Evolutionary conservation across 257 asterid species (phyloP), one percentile per base, ranked within the genome.

Genomic region (Solanum etuberosum): DNA sequence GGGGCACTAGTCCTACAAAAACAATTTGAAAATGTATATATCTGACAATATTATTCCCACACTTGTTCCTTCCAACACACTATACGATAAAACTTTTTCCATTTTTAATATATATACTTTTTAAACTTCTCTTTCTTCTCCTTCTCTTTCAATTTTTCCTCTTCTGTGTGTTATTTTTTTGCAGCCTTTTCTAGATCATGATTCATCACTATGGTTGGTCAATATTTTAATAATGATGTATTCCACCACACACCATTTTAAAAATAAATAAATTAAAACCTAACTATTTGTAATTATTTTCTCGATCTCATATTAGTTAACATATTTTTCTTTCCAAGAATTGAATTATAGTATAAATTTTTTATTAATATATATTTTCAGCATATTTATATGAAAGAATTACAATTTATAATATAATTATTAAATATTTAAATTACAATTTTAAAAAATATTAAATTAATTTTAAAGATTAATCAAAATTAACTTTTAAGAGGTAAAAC

Each of bases 41-140:
- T 88, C 94, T 93, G 96, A 92, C 98, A 92, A 61, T 57, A 90
- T 89, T 94, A 92, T 93, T 93, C 95, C 91, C 95, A 92, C 91
- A 91, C 94, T 89, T 87, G 93, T 92, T 89, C 87, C 94, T 92
- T 92, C 94, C 96, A 94, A 93, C 74, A 63, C 96, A 90, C 91
- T 93, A 94, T 88, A 92, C 95, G 92, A 89, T 91, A 90, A 87
- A 83, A 86, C n/a, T 16, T 37, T 87, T 84, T 37, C 88, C 86
- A 51, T 88, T 89, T 90, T 86, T 42, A 57, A 83, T 37, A 37
- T 9, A 65, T 46, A 31, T 7, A 16, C 15, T 16, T 43, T 84
- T 67, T 80, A 11, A 34, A 40, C 83, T 29, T 46, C 63, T 67
- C 85, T 90, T 91, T 89, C 80, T 88, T 90, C 86, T 59, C 65